These are phyloP conservation scores for Pyrenopolyporus hunteri DNA, from an alignment of 495 filamentous ascomycete species.

Conservation along the genomic window DNA sequence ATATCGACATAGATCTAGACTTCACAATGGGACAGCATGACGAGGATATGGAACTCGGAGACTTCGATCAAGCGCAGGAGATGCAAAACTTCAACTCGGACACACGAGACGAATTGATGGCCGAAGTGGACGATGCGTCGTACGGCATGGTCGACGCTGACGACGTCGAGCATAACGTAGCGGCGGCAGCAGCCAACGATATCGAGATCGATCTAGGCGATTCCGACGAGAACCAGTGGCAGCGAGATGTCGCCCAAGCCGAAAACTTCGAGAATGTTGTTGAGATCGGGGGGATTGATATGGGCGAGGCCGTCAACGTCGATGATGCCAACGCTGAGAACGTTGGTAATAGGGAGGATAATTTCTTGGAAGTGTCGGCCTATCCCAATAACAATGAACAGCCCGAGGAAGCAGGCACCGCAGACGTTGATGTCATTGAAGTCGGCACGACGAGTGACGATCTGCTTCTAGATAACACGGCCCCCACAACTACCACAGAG, in stretches of 20 bases:
- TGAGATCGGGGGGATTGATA: conserved; percentile 43
- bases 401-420: background rate
- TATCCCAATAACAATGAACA: conserved; percentile 13
- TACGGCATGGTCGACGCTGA: conserved; percentile 51
- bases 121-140: conserved; percentile 50
- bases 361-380: conserved; percentile 39
- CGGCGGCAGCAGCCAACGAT: conserved; percentile 29
- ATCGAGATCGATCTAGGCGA: conserved; percentile 41
- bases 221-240: conserved; percentile 28
- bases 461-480: background rate
- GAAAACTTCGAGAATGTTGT: conserved; percentile 38
- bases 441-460: background rate
- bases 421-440: conserved; percentile 5
- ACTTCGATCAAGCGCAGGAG: conserved; percentile 40
- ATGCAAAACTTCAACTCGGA: conserved; percentile 38
- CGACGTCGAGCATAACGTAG: conserved; percentile 42
- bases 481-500: background rate
- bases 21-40: conserved; percentile 64
- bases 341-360: conserved; percentile 13
- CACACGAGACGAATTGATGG: conserved; percentile 54
- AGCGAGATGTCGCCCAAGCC: conserved; percentile 32
- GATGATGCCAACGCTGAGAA: conserved; percentile 22
- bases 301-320: conserved; percentile 23
- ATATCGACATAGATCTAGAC: conserved; percentile 80
- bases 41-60: conserved; percentile 69